Conservation (phyloP, 139 green algal genomes). For the Chlorella sorokiniana region DNA sequence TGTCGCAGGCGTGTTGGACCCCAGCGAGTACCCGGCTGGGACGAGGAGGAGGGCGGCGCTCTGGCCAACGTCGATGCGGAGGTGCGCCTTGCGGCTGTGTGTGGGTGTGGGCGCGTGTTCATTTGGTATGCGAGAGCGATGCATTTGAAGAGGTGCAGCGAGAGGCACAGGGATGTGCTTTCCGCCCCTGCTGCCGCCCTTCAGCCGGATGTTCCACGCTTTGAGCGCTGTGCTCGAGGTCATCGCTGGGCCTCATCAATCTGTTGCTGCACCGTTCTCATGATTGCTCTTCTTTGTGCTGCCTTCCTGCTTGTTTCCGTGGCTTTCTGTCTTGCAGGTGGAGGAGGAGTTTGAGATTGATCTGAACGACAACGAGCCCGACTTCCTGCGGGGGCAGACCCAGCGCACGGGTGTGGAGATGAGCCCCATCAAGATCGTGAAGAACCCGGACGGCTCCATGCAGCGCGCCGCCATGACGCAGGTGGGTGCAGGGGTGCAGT, state of each 20-base stretch:
- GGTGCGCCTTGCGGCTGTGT: background rate
- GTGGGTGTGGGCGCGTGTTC: background rate
- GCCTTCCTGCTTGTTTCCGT: background rate
- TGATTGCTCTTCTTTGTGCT: background rate
- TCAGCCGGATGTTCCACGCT: too few species aligned
- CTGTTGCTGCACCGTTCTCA: too few species aligned
- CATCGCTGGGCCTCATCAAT: too few species aligned
- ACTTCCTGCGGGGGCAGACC: slow-evolving; percentile 87
- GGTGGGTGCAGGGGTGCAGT: slow-evolving; percentile 16
- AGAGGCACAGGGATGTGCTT: too few species aligned
- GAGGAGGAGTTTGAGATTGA: slow-evolving; percentile 99
- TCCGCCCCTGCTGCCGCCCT: too few species aligned
- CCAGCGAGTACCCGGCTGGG: slow-evolving; percentile 87
- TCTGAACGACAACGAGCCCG: slow-evolving; percentile 95
- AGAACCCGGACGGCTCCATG: slow-evolving; percentile 96
- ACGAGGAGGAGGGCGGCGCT: slow-evolving; percentile 73
- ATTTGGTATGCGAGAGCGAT: too few species aligned
- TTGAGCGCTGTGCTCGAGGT: background rate
- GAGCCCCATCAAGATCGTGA: slow-evolving; percentile 96
- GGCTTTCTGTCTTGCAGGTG: slow-evolving; percentile 17
- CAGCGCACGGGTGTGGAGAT: slow-evolving; percentile 58
- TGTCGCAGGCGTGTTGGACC: slow-evolving; percentile 73
- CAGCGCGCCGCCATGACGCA: slow-evolving; percentile 97
- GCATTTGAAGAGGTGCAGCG: too few species aligned
- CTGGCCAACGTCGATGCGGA: slow-evolving; percentile 29